Evolutionary conservation across 1,284 basidiomycete genomes (phyloP).

Genomic region (Thelephora terrestris): DNA sequence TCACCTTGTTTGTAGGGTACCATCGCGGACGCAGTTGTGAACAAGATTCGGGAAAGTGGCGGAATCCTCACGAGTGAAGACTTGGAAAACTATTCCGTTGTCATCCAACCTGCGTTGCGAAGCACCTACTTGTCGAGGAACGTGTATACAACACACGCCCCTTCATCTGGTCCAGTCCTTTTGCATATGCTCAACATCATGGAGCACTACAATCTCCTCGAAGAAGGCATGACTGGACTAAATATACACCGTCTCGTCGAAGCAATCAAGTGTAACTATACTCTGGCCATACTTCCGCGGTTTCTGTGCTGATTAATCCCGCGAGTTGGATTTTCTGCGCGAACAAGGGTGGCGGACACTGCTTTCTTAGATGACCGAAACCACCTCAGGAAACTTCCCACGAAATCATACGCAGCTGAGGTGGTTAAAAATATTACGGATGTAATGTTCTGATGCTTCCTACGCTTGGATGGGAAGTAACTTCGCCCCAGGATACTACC

Average conservation of each 20-base stretch:
- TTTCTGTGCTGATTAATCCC: background rate
- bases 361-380: constrained; percentile 44
- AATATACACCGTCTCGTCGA: constrained; percentile 69
- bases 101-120: constrained; percentile 63
- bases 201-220: constrained; percentile 51
- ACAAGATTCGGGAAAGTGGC: constrained; percentile 59
- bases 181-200: constrained; percentile 75
- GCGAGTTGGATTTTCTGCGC: constrained; percentile 62
- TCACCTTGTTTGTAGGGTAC: constrained; percentile 37
- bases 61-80: constrained; percentile 72
- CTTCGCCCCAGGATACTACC: constrained; percentile 52
- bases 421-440: constrained; percentile 69
- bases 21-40: constrained; percentile 66
- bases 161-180: constrained; percentile 74
- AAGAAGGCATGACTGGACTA: constrained; percentile 40
- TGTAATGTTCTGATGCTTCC: constrained; percentile 32
- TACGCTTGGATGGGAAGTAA: constrained; percentile 8
- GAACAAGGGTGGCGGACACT: constrained; percentile 78
- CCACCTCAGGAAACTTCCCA: constrained; percentile 58
- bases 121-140: constrained; percentile 70
- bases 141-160: constrained; percentile 78
- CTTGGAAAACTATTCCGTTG: constrained; percentile 59
- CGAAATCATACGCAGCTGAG: constrained; percentile 56
- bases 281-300: background rate
- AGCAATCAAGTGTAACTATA: constrained; percentile 56